phyloP scores from a whole-genome alignment of 495 filamentous ascomycete species.

The Trichoderma reesei region DNA sequence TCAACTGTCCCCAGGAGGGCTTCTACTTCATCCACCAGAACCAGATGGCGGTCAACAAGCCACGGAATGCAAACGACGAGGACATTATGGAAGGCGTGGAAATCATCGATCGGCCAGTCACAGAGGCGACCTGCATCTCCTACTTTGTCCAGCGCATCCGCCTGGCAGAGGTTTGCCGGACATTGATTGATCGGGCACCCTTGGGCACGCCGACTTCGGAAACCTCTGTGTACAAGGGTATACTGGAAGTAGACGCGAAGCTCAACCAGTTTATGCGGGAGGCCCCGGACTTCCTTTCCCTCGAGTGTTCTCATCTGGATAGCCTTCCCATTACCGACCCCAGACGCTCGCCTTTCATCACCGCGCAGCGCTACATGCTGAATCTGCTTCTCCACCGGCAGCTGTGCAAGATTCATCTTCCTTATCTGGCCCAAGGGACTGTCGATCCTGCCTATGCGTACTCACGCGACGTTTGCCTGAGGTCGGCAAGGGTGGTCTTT shows the following conservation, averaged over 20 bases:
- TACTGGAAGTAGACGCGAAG: slow-evolving; percentile 25
- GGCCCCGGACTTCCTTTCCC: not conserved
- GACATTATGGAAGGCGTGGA: slow-evolving; percentile 28
- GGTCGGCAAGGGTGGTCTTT: slow-evolving; percentile 27
- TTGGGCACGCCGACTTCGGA: slow-evolving; percentile 14
- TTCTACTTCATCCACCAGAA: slow-evolving; percentile 26
- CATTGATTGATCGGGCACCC: slow-evolving; percentile 28
- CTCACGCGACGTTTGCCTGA: slow-evolving; percentile 28
- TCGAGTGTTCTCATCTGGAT: not conserved
- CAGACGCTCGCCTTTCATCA: slow-evolving; percentile 14
- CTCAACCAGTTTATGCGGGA: slow-evolving; percentile 21
- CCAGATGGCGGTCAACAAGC: slow-evolving; percentile 34
- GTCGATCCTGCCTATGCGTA: slow-evolving; percentile 18
- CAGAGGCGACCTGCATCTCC: slow-evolving; percentile 33
- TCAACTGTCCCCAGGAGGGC: slow-evolving; percentile 25
- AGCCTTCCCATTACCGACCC: slow-evolving; percentile 14
- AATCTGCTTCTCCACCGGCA: slow-evolving; percentile 27
- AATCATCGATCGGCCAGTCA: slow-evolving; percentile 21
- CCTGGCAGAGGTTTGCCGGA: slow-evolving; percentile 31
- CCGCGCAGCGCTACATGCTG: slow-evolving; percentile 27
- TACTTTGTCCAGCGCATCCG: slow-evolving; percentile 35
- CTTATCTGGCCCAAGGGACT: slow-evolving; percentile 23
- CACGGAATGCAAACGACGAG: slow-evolving; percentile 32
- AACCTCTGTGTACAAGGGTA: slow-evolving; percentile 14
- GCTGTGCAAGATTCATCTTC: slow-evolving; percentile 34